phyloP scores from a whole-genome alignment of 192 early-diverging fungal species.

The Umbelopsis vinacea region DNA sequence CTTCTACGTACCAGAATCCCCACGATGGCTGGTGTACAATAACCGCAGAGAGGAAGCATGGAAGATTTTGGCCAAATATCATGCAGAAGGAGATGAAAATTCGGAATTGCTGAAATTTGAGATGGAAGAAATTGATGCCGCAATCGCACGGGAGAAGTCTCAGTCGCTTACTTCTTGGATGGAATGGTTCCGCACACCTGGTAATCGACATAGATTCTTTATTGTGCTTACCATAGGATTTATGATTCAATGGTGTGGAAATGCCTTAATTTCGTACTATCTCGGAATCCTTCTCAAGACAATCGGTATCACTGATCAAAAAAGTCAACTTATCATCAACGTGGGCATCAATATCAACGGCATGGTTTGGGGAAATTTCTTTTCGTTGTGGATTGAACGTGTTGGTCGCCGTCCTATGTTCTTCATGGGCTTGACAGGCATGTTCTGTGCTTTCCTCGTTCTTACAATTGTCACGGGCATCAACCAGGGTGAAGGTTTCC shows the following conservation, averaged over 20 bases:
- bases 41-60: conserved; percentile 2
- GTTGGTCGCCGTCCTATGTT: conserved; percentile 5
- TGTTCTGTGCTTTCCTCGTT: conserved; percentile 1
- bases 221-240: neutral
- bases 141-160: neutral
- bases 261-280: conserved; percentile 9
- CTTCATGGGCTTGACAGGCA: neutral
- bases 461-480: neutral
- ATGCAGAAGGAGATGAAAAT: conserved; percentile 6
- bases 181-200: conserved; percentile 5
- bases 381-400: conserved; percentile 49
- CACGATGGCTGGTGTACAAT: conserved; percentile 14
- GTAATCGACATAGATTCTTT: conserved; percentile 10
- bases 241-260: conserved; percentile 4
- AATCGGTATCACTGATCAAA: conserved; percentile 1
- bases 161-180: neutral
- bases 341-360: neutral
- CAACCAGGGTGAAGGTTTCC: neutral
- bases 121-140: neutral
- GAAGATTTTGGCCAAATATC: conserved; percentile 9
- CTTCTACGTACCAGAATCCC: neutral
- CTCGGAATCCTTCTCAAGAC: neutral
- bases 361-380: neutral
- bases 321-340: conserved; percentile 5
- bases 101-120: neutral